Conservation (phyloP, 176 grass and related monocot genomes). For the Bothriochloa decipiens region DNA sequence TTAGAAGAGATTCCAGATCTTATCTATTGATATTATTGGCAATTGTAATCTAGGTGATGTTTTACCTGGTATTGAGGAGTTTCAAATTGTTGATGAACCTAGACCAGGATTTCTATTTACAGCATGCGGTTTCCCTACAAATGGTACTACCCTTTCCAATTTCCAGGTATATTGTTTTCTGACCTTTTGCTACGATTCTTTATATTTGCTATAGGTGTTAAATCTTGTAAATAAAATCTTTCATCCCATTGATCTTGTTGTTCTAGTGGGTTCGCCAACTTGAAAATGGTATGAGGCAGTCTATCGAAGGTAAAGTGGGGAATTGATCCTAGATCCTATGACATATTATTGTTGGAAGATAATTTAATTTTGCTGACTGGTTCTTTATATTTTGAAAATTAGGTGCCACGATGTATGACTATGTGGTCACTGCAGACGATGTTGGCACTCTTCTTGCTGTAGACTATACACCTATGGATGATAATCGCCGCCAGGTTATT, state of each 20-base stretch:
- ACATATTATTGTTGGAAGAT: constrained; percentile 17
- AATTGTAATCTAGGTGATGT: constrained; percentile 54
- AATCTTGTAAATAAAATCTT: constrained; percentile 25
- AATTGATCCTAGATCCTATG: constrained; percentile 19
- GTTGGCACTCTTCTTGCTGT: constrained; percentile 83
- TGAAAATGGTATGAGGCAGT: constrained; percentile 77
- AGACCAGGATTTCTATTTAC: constrained; percentile 60
- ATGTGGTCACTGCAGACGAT: constrained; percentile 94
- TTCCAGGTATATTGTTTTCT: constrained; percentile 75
- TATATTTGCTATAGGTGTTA: constrained; percentile 27
- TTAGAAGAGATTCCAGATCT: constrained; percentile 24
- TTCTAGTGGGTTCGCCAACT: constrained; percentile 89
- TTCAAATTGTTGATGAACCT: constrained; percentile 87
- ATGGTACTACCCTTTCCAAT: constrained; percentile 95
- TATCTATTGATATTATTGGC: constrained; percentile 50
- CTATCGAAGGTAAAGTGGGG: constrained; percentile 76
- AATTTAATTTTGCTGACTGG: constrained; percentile 35
- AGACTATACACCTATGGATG: constrained; percentile 98
- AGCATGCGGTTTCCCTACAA: constrained; percentile 79
- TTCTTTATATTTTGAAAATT: constrained; percentile 39
- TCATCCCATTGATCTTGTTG: constrained; percentile 29
- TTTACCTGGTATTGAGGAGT: constrained; percentile 78
- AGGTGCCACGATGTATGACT: constrained; percentile 85
- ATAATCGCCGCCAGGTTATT: constrained; percentile 79
- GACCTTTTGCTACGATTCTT: constrained; percentile 24